A percentile compares a stretch with the other conserved stretches of the same genome.
Conservation (phyloP, 2,329 filamentous ascomycete genomes). For the Purpureocillium lavendulum region DNA sequence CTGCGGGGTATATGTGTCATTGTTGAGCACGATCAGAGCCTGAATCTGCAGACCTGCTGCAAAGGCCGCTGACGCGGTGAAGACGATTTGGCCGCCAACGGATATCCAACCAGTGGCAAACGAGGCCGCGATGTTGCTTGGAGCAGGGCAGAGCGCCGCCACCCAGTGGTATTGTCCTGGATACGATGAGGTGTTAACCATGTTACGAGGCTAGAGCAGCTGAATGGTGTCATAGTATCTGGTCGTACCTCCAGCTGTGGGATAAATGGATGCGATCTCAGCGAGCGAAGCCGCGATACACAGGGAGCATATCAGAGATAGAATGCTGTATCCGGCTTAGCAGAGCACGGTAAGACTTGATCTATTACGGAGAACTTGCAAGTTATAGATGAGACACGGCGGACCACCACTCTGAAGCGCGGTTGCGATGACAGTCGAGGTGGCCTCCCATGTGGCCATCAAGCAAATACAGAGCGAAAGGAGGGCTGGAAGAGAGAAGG, state of each 20-base stretch:
- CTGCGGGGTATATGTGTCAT: slow-evolving; percentile 28
- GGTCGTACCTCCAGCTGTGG: slow-evolving; percentile 22
- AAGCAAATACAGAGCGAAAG: slow-evolving; percentile 34
- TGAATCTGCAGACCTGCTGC: slow-evolving; percentile 34
- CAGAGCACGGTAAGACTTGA: background rate
- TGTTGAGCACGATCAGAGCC: slow-evolving; percentile 32
- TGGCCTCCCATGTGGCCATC: slow-evolving; percentile 43
- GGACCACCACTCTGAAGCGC: slow-evolving; percentile 36
- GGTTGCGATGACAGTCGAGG: slow-evolving; percentile 34
- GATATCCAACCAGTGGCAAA: slow-evolving; percentile 32
- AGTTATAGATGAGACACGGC: slow-evolving; percentile 36
- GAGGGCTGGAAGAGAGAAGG: slow-evolving; percentile 34
- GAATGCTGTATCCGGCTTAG: slow-evolving; percentile 20
- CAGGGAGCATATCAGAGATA: slow-evolving; percentile 30
- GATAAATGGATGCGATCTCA: slow-evolving; percentile 29
- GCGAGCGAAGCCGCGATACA: slow-evolving; percentile 29
- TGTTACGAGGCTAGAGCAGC: no score
- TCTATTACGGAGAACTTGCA: slow-evolving; percentile 15
- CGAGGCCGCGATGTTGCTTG: slow-evolving; percentile 4
- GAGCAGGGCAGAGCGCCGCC: slow-evolving; percentile 20
- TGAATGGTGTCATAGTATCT: no score
- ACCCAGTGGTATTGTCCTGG: slow-evolving; percentile 38
- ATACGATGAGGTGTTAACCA: background rate
- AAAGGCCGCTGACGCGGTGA: slow-evolving; percentile 39
- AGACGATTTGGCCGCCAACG: slow-evolving; percentile 34